phyloP scores from a whole-genome alignment of 1,139 yeast genomes.

The Lodderomyces metapsilosis region DNA sequence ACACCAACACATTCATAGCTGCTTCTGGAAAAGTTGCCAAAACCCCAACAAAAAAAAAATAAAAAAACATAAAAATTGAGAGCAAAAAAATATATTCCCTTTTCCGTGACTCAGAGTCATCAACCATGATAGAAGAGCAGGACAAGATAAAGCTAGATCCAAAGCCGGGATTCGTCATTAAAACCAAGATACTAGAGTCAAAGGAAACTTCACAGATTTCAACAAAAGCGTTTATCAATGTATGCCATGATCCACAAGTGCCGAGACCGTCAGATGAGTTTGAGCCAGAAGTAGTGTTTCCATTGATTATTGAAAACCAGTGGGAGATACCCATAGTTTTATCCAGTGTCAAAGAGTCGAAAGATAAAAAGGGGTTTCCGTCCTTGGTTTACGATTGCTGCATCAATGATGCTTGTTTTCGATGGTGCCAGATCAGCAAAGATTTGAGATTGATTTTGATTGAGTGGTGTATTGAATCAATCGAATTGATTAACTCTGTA shows the following conservation, averaged over 20 bases:
- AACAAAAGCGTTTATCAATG: slow-evolving; percentile 74
- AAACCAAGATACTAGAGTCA: slow-evolving; percentile 48
- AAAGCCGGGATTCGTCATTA: slow-evolving; percentile 62
- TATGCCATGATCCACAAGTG: slow-evolving; percentile 64
- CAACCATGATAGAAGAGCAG: slow-evolving; percentile 18
- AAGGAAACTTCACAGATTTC: slow-evolving; percentile 28
- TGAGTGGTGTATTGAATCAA: slow-evolving; percentile 68
- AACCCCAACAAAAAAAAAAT: not conserved
- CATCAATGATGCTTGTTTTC: slow-evolving; percentile 57
- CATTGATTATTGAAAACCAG: slow-evolving; percentile 63
- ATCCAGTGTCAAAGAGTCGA: slow-evolving; percentile 51
- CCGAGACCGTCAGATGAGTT: slow-evolving; percentile 54
- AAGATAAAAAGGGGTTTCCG: slow-evolving; percentile 67
- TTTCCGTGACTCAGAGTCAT: slow-evolving; percentile 9
- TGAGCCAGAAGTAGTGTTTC: slow-evolving; percentile 57
- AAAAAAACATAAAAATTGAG: not conserved
- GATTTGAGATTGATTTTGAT: slow-evolving; percentile 49
- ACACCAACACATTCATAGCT: slow-evolving; percentile 75
- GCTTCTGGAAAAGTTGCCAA: not conserved
- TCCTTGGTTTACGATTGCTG: slow-evolving; percentile 78
- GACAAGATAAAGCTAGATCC: slow-evolving; percentile 36
- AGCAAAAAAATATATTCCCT: not conserved
- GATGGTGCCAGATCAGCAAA: slow-evolving; percentile 57
- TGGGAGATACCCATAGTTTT: slow-evolving; percentile 87
- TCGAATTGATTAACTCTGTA: slow-evolving; percentile 49